Base-by-base conservation (phyloP, 331 rosid genomes). In the Malus hybrid region DNA sequence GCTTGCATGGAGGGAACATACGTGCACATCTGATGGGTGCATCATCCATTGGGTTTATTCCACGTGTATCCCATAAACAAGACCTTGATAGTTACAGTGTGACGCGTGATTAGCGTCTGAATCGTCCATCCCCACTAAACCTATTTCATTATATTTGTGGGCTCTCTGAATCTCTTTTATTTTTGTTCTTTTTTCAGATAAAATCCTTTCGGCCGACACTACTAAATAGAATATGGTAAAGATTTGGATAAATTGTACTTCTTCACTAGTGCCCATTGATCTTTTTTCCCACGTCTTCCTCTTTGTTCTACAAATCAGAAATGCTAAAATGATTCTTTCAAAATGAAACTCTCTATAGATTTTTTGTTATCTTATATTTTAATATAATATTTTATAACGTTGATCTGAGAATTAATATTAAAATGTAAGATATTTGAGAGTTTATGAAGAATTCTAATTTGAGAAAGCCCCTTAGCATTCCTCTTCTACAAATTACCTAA, bases 151-250 rank as follows among this genome's bases (percentile, higher is more conserved):
- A 19, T 0, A 52, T 46, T 0, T 15, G 63, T 67, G 89, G 90
- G 81, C 46, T 10, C 13, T 39, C 13, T 39, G 1, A 39, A 10
- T 59, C 42, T 24, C 18, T 15, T 72, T 5, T 57, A n/a, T 27
- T 15, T 14, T 5, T 46, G 5, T 6, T 36, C 3, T 20, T n/a
- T 14, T 16, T 20, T 18, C 24, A 18, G 27, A 63, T 6, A 31
- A 69, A 39, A 74, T 83, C 70, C 46, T 39, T 48, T 73, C 24
- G 50, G 89, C 92, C 96, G 90, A 90, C 89, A 75, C 77, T 8
- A 19, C 28, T 73, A 59, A 70, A 59, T 9, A 24, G 44, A 42
- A 20, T 52, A 16, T 52, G 57, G 57, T 52, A 67, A 76, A 67
- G 65, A 61, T 60, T 72, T 68, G 50, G 20, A 12, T 46, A 24